Base-by-base conservation (phyloP, 73 alveolate species). In the Symbiodinium natans region DNA sequence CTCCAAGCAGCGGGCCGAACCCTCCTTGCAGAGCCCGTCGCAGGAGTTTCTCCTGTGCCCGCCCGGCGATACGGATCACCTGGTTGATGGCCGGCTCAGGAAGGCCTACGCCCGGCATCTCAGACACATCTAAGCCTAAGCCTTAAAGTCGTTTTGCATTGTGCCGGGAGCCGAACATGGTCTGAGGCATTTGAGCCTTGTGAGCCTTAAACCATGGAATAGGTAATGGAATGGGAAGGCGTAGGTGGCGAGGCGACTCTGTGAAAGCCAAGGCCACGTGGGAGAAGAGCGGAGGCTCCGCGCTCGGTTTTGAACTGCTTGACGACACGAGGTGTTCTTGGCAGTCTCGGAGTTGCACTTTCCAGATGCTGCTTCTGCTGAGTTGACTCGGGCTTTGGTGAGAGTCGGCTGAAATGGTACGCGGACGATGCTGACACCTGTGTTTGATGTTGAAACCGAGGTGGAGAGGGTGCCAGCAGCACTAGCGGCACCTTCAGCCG, bases 11-110 rank as follows among this genome's bases (percentile, higher is more conserved):
- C n/a, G n/a, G n/a, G n/a, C n/a, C n/a, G n/a, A n/a, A n/a, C n/a
- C n/a, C n/a, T n/a, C n/a, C n/a, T n/a, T n/a, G n/a, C n/a, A n/a
- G n/a, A n/a, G n/a, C n/a, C n/a, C n/a, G n/a, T n/a, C n/a, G 87
- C 19, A 90, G 92, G 98, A 92, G 92, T 92, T 92, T 34, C 42
- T 80, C 59, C 98, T 92, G 42, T 92, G 98, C 71, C 98, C 98
- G 13, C 98, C 98, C 8, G 98, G 92, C 4, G 98, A 92, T 42
- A 92, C 98, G 19, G 82, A 83, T 1, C 43, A 27, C n/a, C 71
- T 92, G 83, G 83, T 84, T 43, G 92, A 92, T 46, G 98, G 98
- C 1, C 98, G 98, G 21, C 34, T 92, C 68, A 46, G 98, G 40
- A 92, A 92, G 40, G 97, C 97, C 29, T 90, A 89, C 36, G 95